Conservation (phyloP, 441 rosid species). For the Brassica balearica region DNA sequence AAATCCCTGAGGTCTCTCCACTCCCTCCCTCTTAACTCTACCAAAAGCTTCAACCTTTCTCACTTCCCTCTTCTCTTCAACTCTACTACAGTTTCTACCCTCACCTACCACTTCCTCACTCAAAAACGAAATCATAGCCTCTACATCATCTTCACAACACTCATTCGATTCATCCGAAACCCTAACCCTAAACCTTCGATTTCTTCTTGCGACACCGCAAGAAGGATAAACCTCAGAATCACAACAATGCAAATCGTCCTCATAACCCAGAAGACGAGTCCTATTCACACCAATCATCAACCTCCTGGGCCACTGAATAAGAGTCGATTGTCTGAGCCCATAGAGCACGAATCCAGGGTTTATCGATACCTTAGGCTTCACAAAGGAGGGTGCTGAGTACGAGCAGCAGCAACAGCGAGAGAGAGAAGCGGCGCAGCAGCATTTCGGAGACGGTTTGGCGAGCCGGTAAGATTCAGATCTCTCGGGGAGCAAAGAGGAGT, state of each 20-base stretch:
- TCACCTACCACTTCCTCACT: constrained; percentile 67
- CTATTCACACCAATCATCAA: constrained; percentile 44
- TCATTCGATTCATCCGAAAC: constrained; percentile 51
- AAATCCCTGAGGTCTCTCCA: constrained; percentile 25
- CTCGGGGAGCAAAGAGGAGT: constrained; percentile 53
- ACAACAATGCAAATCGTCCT: constrained; percentile 41
- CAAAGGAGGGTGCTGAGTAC: constrained; percentile 32
- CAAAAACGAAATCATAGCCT: constrained; percentile 78
- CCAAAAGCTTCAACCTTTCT: constrained; percentile 30
- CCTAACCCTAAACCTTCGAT: constrained; percentile 48
- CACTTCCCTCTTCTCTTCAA: constrained; percentile 49
- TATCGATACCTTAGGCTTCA: constrained; percentile 44
- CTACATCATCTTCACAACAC: constrained; percentile 51
- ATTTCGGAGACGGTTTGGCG: background rate
- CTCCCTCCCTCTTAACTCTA: background rate
- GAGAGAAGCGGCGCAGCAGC: constrained; percentile 35
- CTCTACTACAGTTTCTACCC: constrained; percentile 48
- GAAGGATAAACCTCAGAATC: constrained; percentile 55
- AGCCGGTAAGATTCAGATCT: constrained; percentile 48
- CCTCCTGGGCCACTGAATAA: constrained; percentile 72
- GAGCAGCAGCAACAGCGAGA: constrained; percentile 45
- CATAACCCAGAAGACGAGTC: background rate
- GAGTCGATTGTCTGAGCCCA: constrained; percentile 77
- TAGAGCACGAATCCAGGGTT: constrained; percentile 53
- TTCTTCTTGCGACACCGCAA: constrained; percentile 48